Conservation (phyloP, 352 stramenopile species). For the Halophytophthora polymorphica region DNA sequence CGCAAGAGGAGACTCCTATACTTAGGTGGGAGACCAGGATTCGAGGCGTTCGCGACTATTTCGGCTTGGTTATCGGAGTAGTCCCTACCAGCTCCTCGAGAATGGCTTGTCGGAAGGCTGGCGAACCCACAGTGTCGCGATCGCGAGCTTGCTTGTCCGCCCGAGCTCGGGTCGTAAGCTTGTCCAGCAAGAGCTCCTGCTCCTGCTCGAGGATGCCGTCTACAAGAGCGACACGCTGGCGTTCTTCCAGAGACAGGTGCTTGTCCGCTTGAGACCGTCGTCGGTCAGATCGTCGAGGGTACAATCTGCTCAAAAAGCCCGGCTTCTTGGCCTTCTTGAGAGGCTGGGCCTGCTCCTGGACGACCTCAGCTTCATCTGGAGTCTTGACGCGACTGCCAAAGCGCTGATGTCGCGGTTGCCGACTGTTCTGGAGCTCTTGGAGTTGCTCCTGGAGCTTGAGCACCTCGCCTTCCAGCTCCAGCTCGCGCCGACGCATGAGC, state of each 20-base stretch:
- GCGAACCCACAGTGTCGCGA: slow-evolving; percentile 32
- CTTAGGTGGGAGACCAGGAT: slow-evolving; percentile 10
- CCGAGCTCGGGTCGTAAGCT: slow-evolving; percentile 29
- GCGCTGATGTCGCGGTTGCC: background rate
- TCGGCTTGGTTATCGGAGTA: slow-evolving; percentile 17
- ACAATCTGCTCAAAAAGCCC: slow-evolving; percentile 21
- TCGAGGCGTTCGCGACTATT: slow-evolving; percentile 10
- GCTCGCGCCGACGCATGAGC: slow-evolving; percentile 41
- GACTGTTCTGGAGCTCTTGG: slow-evolving; percentile 33
- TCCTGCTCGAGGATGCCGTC: slow-evolving; percentile 24
- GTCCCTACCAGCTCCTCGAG: slow-evolving; percentile 38
- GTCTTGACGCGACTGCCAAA: slow-evolving; percentile 4
- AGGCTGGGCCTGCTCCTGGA: background rate
- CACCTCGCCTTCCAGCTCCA: slow-evolving; percentile 65
- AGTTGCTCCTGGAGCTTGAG: slow-evolving; percentile 65
- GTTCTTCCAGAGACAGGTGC: slow-evolving; percentile 29
- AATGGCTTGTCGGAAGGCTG: slow-evolving; percentile 48
- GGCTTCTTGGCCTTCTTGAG: slow-evolving; percentile 16
- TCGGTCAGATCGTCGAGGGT: slow-evolving; percentile 7
- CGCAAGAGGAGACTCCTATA: background rate
- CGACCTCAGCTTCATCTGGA: slow-evolving; percentile 6
- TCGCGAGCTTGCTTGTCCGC: slow-evolving; percentile 30
- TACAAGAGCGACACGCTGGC: slow-evolving; percentile 33
- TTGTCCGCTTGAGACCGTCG: background rate
- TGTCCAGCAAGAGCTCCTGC: slow-evolving; percentile 19